phyloP scores from a whole-genome alignment of 768 basidiomycete species.

The Gloeopeniophorella convolvens region DNA sequence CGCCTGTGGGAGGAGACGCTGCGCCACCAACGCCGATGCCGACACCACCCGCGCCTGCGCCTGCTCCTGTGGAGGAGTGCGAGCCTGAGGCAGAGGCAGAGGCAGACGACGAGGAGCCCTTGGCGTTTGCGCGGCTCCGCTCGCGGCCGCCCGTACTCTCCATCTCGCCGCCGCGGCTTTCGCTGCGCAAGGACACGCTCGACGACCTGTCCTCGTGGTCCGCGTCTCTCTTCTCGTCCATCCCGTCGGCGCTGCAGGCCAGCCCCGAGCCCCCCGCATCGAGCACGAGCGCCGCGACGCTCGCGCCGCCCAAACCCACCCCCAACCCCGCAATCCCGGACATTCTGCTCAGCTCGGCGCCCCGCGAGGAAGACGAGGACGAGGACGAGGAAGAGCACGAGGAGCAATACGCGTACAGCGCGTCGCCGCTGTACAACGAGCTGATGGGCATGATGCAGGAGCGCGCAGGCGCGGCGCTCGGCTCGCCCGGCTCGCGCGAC shows the following conservation, averaged over 20 bases:
- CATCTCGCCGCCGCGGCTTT: conserved; percentile 19
- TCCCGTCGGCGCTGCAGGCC: conserved; percentile 9
- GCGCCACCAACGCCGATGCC: not conserved
- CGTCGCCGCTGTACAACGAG: conserved; percentile 20
- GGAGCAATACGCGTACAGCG: conserved; percentile 4
- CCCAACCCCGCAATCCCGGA: not conserved
- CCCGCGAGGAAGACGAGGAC: not conserved
- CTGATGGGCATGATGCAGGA: conserved; percentile 23
- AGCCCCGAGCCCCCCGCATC: conserved; percentile 2
- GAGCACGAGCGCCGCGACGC: not conserved
- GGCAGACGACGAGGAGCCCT: not conserved
- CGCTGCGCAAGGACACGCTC: conserved; percentile 18
- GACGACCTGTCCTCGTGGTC: conserved; percentile 21
- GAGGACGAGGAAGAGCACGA: not conserved
- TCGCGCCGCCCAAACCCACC: not conserved
- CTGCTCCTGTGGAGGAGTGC: too few relatives aligned
- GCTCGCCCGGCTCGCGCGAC: not conserved
- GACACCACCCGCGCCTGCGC: not conserved
- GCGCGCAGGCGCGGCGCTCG: not conserved
- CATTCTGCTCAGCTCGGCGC: not conserved
- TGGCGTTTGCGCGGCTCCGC: not conserved
- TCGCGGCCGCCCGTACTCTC: conserved; percentile 10
- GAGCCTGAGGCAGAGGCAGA: not conserved
- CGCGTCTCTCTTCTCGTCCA: conserved; percentile 18
- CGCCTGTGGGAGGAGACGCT: too few relatives aligned